Base-by-base conservation (phyloP, 495 filamentous ascomycete genomes). In the Podospora comata region DNA sequence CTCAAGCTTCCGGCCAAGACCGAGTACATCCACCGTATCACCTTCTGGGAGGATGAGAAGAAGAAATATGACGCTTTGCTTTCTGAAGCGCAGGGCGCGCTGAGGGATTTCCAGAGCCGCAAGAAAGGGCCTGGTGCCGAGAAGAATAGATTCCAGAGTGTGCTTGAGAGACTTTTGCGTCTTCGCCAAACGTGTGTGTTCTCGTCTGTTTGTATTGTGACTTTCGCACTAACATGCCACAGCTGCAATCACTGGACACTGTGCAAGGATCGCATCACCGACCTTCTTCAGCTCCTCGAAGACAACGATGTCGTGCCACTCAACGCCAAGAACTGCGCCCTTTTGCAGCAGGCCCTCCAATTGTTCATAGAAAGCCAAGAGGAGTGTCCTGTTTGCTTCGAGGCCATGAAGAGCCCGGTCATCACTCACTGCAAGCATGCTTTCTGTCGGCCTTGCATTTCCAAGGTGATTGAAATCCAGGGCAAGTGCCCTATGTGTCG, bases 401-500 rank as follows among this genome's bases (percentile, higher is more conserved):
- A 97, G 15, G 76, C 81, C 1, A 78, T 96, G 4, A 86, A 88
- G 11, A 81, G 86, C 26, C 94, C 94, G 0, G 86, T 94, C 60
- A 97, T 97, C 68, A 97, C 94, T 2, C 86, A 88, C 44, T 97
- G 94, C 78, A 93, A 91, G 32, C 94, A 97, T 77, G 80, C 89
- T 9, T 97, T 92, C 76, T 91, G 91, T 67, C 80, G 81, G 27
- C 79, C 81, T 26, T 97, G 94, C 74, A 93, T 97, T 68, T 83
- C 89, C 66, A 86, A 86, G 65, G 92, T 92, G 39, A 90, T 97
- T 65, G 87, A 92, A 60, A 83, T 87, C 20, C 91, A 96, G 73
- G 85, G 90, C 57, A 92, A 91, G 77, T 97, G 94, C 68, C 94
- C 94, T 6, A 89, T 97, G 84, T 97, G 94, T 75, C 91, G 94